Base-by-base conservation (phyloP, 2,329 filamentous ascomycete genomes). In the Pseudopithomyces chartarum region DNA sequence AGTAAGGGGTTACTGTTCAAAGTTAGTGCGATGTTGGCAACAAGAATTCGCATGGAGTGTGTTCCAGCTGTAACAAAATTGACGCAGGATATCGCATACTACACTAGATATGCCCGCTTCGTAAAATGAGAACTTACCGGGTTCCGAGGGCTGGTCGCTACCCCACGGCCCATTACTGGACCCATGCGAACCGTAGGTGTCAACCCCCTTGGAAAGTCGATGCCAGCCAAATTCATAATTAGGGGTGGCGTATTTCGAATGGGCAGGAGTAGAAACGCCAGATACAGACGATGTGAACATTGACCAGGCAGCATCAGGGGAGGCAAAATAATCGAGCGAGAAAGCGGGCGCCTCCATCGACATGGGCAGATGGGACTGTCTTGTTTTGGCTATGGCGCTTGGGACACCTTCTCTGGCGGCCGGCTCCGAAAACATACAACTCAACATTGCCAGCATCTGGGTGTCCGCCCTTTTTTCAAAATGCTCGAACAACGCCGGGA, bases 361-460 rank as follows among this genome's bases (percentile, higher is more conserved):
- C 64, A 78, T 76, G n/a, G 76, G 70, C 38, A 76, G 61, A 44
- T 75, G 66, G 15, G 71, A 68, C 45, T 74, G 68, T 53, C 66
- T 65, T 60, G 70, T 70, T 45, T 69, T 75, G 17, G 71, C 67
- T 67, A 76, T 74, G 3, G 74, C 66, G 22, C 66, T 73, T 22
- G 73, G 74, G 36, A 79, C 76, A 12, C 73, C 73, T 57, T 80
- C 72, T 36, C 69, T 70, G 10, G 73, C 73, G 54, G 75, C 78
- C 19, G 81, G 78, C 63, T 85, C 80, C 13, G 80, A 75, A 52
- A 88, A 80, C 33, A 88, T 79, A 60, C 84, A 87, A 3, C 86
- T 85, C 36, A 88, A 73, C 82, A 86, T 86, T n/a, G 85, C 86
- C 33, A 88, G 78, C 83, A 87, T 87, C 66, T 88, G 86, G 1